Evolutionary conservation across 495 filamentous ascomycete genomes (phyloP), one percentile per base, ranked within the genome.

Genomic region (Letharia columbiana): DNA sequence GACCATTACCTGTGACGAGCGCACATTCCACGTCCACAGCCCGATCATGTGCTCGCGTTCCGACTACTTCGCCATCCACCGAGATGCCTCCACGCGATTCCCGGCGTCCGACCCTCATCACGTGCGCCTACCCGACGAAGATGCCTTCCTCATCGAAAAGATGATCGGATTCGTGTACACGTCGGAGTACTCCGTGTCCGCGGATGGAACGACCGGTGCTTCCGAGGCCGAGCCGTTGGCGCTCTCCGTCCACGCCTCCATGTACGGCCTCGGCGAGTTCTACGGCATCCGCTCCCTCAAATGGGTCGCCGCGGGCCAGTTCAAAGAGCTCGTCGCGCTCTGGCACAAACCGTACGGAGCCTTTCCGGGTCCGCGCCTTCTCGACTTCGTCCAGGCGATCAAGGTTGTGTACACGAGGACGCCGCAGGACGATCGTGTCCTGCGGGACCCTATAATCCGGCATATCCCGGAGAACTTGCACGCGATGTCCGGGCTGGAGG

Each of bases 21-120:
- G 35, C 20, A 60, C 41, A 47, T 65, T 65, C 39, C 57, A 37
- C 44, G 63, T 65, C 6, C 63, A 65, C 15, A 65, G 58, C 45
- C 39, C 40, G 23, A 65, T 60, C 54, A 33, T 65, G 20, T 65
- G 54, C 41, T 44, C 52, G 13, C 40, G 63, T 3, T 65, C 63
- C 8, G 44, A 18, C 20, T 47, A 47, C 44, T 47, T 47, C 44
- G 15, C 44, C 44, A 47, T 20, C 17, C 44, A 47, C 44, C 44
- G 44, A 12, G 44, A 47, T 7, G 18, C 2, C 5, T 47, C 17
- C 5, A 47, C 44, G 1, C 44, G 15, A 20, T 47, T 47, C 20
- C 44, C 2, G 44, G 17, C 44, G 20, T 47, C 44, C 18, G 44
- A 47, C 17, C 44, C 44, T 47, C 44, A 20, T 10, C 44, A 47